phyloP scores from a whole-genome alignment of 2,329 filamentous ascomycete genomes.

The Monilinia polystroma region DNA sequence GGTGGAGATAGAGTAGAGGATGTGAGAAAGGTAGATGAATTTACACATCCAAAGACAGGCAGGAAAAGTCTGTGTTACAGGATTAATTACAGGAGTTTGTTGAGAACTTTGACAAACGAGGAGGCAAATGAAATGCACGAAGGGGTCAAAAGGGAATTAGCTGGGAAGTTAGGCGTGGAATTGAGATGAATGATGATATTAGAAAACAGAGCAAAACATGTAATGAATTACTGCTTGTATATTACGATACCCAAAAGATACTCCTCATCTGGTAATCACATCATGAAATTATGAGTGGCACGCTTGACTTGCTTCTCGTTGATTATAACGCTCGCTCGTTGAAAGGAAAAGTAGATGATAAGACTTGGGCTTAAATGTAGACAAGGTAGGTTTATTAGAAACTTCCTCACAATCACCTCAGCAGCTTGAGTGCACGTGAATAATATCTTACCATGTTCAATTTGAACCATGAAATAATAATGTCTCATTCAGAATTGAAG shows the following conservation, averaged over 20 bases:
- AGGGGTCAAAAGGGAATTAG: constrained; percentile 62
- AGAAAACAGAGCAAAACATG: background rate
- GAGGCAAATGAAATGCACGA: constrained; percentile 78
- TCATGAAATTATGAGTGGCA: background rate
- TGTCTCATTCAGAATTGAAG: no score
- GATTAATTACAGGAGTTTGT: constrained; percentile 89
- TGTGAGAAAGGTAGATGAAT: constrained; percentile 80
- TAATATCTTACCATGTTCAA: no score
- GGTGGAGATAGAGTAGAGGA: constrained; percentile 86
- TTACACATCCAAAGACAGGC: constrained; percentile 81
- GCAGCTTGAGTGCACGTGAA: no score
- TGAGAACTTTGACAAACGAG: constrained; percentile 81
- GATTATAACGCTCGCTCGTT: background rate
- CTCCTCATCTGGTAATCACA: background rate
- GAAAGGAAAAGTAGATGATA: no score
- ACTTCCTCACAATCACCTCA: no score
- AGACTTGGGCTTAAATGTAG: no score
- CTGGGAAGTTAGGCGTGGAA: constrained; percentile 73
- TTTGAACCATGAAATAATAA: no score
- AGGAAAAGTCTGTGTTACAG: constrained; percentile 86
- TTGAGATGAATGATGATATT: constrained; percentile 54
- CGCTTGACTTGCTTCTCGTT: background rate
- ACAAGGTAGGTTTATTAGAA: background rate
- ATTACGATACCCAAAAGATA: constrained; percentile 9
- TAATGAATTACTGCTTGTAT: background rate